Evolutionary conservation across 495 filamentous ascomycete genomes (phyloP), one percentile per base, ranked within the genome.

Genomic region (Haplographium delicatum): DNA sequence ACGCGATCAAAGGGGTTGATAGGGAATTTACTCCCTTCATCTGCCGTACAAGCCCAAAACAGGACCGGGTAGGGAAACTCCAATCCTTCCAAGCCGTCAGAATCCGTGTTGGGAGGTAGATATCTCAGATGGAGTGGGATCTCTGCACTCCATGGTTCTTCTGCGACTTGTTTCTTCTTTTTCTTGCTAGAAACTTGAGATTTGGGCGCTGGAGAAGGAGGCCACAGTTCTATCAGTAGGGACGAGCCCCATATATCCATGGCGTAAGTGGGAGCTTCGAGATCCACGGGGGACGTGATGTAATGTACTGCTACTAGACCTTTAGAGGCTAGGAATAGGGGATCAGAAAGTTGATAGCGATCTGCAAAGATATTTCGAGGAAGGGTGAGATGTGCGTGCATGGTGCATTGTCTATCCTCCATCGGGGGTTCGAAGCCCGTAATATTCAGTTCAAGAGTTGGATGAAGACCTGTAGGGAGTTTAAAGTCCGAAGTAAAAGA

Each of bases 71-170:
- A 76, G 0, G 88, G 84, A 0, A 95, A 67, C 16, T 77, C 54
- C 3, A 80, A 58, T 10, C 54, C 51, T 0, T 59, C 54, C 44
- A 81, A 74, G 2, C 81, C 80, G 4, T 73, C 69, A 35, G 69
- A 65, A 0, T 70, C 66, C 9, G 18, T 2, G 11, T 33, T 50
- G 1, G 84, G 81, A 6, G 62, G 64, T n/a, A 93, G 72, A 57
- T 97, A 97, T 23, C 91, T 85, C 2, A 96, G 74, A 59, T 98
- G 94, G 9, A 95, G 74, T 0, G 93, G 94, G 28, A 98, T 76
- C 35, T 85, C 81, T 31, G 80, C 81, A 30, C 81, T 88, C 84
- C 83, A 94, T 16, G 39, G 10, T 5, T 60, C 24, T 22, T 38
- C 8, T 30, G 13, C 11, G n/a, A n/a, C n/a, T n/a, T n/a, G n/a